Evolutionary conservation across 495 filamentous ascomycete genomes (phyloP).

Genomic region (Cladorrhinum samala): DNA sequence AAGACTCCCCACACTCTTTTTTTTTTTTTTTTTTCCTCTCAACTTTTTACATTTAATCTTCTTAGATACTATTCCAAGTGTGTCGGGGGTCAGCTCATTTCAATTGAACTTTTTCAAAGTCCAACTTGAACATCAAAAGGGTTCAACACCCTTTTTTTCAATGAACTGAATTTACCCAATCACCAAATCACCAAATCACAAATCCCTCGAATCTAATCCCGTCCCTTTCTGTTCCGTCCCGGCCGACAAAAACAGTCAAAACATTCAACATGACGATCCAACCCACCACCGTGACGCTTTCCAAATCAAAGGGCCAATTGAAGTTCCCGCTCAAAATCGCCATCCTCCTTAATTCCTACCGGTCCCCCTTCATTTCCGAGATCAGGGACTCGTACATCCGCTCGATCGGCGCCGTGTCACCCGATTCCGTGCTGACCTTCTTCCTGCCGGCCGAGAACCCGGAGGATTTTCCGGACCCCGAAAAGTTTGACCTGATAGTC

Average conservation of each 20-base stretch:
- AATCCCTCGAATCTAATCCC: too few species aligned
- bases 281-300: neutral
- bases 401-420: conserved; percentile 29
- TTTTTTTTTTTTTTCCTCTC: too few species aligned
- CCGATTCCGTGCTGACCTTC: conserved; percentile 27
- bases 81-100: too few species aligned
- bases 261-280: neutral
- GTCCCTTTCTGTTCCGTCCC: too few species aligned
- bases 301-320: too few species aligned
- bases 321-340: conserved; percentile 33
- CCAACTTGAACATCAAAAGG: neutral
- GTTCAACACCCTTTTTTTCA: neutral
- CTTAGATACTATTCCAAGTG: too few species aligned
- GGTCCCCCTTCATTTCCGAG: conserved; percentile 30
- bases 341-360: conserved; percentile 41
- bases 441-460: conserved; percentile 37
- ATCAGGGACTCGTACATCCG: conserved; percentile 37
- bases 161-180: neutral
- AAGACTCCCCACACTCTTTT: neutral
- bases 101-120: too few species aligned
- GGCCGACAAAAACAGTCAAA: too few species aligned
- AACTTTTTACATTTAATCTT: too few species aligned
- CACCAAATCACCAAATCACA: neutral
- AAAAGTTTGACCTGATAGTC: conserved; percentile 41
- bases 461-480: conserved; percentile 33